Evolutionary conservation across 306 rosid species (phyloP), one percentile per base, ranked within the genome.

Genomic region (Prunus dulcis): DNA sequence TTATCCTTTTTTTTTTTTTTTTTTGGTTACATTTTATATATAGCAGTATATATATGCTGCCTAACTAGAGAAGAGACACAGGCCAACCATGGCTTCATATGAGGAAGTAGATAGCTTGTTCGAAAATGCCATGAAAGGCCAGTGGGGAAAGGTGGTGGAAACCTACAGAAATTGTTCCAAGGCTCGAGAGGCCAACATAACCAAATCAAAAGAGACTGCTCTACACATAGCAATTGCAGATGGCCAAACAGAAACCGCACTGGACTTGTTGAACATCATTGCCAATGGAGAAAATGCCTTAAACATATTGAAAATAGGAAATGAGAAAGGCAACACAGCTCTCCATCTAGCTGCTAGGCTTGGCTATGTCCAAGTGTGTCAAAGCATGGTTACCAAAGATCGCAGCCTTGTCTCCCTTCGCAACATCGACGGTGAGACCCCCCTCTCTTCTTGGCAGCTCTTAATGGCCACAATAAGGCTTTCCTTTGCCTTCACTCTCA

Each of bases 371-470:
- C 2, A 45, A 20, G 56, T 80, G 18, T 80, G 76, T 52, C 8
- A 30, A 13, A 13, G 17, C 53, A 67, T 80, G 74, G 64, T 43
- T 12, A 14, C 2, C 53, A 14, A 22, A 28, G 41, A 18, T 4
- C 8, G 0, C 5, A 15, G 53, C 12, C 71, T 80, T 9, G 46
- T 80, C 55, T 23, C 79, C 10, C 0, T 38, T 17, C 50, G 49
- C 14, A 80, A 80, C 38, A 15, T 4, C 9, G 19, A 49, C 2
- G 76, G 83, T 2, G 80, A 80, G 60, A 80, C 79, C 14, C n/a
- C n/a, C 80, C 83, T 41, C 64, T 80, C 50, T 80, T 74, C 67
- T 58, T 80, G 71, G 79, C 83, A 6, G 83, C 80, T 61, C 60
- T 50, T 41, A 25, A 67, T 58, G 83, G 83, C 23, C 75, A 75